Conservation (phyloP, 306 rosid genomes). For the Lablab purpureus region DNA sequence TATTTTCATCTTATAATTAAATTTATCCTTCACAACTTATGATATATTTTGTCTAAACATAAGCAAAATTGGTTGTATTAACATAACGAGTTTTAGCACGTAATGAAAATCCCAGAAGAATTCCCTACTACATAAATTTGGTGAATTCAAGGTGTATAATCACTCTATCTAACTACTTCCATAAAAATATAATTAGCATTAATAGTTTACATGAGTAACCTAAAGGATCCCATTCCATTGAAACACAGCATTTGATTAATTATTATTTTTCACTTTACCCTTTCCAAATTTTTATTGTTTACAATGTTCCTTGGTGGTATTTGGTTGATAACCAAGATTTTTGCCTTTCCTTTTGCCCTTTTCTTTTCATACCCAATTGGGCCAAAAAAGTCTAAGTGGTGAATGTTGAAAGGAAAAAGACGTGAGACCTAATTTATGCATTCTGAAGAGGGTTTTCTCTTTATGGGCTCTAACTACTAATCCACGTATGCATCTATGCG, state of each 20-base stretch:
- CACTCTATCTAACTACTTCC: no score
- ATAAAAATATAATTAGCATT: no score
- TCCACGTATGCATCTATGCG: not conserved
- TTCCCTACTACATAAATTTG: no score
- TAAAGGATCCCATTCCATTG: not conserved
- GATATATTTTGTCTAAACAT: no score
- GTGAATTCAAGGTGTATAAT: no score
- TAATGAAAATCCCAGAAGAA: no score
- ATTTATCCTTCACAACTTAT: no score
- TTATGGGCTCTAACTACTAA: not conserved
- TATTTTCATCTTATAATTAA: no score
- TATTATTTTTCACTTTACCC: not conserved
- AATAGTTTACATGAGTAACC: no score
- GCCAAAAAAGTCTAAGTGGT: constrained; percentile 27
- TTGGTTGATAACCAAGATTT: not conserved
- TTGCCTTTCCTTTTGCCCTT: not conserved
- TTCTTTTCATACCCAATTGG: not conserved
- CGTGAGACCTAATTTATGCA: not conserved
- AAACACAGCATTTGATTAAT: not conserved
- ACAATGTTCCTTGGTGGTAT: not conserved
- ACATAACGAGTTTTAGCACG: no score
- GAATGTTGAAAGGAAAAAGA: constrained; percentile 19
- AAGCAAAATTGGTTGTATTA: no score
- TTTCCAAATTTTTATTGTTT: not conserved
- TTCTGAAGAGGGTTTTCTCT: not conserved